A percentile compares a stretch with the other conserved stretches of the same genome.
These are phyloP conservation scores for Thelephora ganbajun DNA, from an alignment of 768 basidiomycete genomes.

Conservation along the genomic window DNA sequence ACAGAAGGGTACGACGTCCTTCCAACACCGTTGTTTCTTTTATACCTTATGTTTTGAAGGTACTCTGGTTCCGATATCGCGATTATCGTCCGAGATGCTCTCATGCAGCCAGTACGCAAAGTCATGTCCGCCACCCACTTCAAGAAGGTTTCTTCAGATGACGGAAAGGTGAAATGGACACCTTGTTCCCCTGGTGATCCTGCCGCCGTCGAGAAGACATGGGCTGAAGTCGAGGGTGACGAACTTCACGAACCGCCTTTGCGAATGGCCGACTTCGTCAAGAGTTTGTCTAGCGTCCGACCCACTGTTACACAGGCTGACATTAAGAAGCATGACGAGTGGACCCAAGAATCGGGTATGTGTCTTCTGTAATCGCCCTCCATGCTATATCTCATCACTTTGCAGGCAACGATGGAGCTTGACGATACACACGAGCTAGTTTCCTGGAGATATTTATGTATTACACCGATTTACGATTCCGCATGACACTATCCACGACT, in stretches of 20 bases:
- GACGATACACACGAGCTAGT: background rate
- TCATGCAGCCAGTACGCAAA: slow-evolving; percentile 98
- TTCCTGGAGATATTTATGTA: no score
- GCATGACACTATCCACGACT: no score
- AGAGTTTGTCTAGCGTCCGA: slow-evolving; percentile 60
- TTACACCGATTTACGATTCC: no score
- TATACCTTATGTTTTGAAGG: slow-evolving; percentile 15
- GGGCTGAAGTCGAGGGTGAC: slow-evolving; percentile 79
- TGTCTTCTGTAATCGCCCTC: background rate
- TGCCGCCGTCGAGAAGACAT: slow-evolving; percentile 73
- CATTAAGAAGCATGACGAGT: slow-evolving; percentile 70
- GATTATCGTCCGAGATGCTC: slow-evolving; percentile 85
- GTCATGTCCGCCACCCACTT: slow-evolving; percentile 94
- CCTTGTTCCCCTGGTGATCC: slow-evolving; percentile 94
- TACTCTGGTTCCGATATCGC: slow-evolving; percentile 95
- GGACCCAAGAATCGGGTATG: slow-evolving; percentile 72
- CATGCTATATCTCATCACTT: background rate
- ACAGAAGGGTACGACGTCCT: slow-evolving; percentile 64
- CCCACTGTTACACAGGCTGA: slow-evolving; percentile 86
- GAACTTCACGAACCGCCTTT: slow-evolving; percentile 85
- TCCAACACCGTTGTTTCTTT: background rate
- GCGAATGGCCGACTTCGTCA: slow-evolving; percentile 66
- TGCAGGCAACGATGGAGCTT: slow-evolving; percentile 14
- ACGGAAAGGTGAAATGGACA: slow-evolving; percentile 51
- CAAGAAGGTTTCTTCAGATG: slow-evolving; percentile 35